These are phyloP conservation scores for Picochlorum sp. DNA, from an alignment of 139 green algal species.

Conservation along the genomic window DNA sequence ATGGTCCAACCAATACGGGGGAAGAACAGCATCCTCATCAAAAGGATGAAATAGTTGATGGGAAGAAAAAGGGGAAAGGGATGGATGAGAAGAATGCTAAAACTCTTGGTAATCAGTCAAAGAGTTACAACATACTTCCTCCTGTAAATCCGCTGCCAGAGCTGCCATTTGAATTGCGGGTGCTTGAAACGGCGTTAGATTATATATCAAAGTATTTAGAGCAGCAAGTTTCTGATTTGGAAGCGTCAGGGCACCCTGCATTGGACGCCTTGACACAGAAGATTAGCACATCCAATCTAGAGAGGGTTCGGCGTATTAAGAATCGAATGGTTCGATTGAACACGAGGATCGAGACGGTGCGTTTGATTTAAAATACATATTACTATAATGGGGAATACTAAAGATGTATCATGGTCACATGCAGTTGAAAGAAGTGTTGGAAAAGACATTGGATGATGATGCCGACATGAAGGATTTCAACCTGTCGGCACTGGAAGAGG, in stretches of 20 bases:
- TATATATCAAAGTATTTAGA: conserved; percentile 52
- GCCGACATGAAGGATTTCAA: conserved; percentile 52
- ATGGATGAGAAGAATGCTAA: too few relatives aligned
- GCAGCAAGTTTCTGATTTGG: conserved; percentile 53
- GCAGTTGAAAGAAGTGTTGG: conserved; percentile 37
- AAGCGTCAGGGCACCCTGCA: conserved; percentile 62
- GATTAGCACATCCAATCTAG: conserved; percentile 71
- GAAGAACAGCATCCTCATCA: background rate
- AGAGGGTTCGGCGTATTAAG: conserved; percentile 81
- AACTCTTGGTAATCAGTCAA: background rate
- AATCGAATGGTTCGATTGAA: conserved; percentile 32
- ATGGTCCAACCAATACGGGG: background rate
- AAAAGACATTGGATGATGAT: conserved; percentile 53
- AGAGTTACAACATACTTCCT: background rate
- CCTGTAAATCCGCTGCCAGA: background rate
- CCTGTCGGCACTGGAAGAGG: conserved; percentile 31
- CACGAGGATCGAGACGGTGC: conserved; percentile 26
- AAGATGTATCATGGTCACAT: background rate
- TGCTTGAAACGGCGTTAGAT: conserved; percentile 36
- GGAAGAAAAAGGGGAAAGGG: too few relatives aligned
- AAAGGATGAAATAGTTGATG: too few relatives aligned
- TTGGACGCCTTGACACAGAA: conserved; percentile 71
- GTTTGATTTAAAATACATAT: background rate
- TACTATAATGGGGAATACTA: too few relatives aligned
- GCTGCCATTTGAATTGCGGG: conserved; percentile 43